These are phyloP conservation scores for Ampelocalamus luodianensis DNA, from an alignment of 176 grass and related monocot species.

Conservation along the genomic window DNA sequence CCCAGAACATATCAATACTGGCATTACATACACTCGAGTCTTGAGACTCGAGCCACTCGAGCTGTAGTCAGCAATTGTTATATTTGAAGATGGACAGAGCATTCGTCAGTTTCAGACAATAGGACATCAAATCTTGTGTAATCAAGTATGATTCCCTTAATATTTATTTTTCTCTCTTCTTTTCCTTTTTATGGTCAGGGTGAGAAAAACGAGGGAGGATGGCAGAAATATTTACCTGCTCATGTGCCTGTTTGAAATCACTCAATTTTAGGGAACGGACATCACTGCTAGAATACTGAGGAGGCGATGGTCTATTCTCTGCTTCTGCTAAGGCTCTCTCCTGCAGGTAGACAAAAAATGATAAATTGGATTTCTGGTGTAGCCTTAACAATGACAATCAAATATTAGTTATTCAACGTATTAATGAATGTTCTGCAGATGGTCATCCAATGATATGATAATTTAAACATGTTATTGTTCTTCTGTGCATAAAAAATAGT, in stretches of 20 bases:
- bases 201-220: not conserved
- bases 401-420: not conserved
- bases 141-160: not conserved
- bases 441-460: not conserved
- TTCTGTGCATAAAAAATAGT: conserved; percentile 10
- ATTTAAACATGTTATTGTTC: not conserved
- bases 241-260: conserved; percentile 88
- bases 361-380: not conserved
- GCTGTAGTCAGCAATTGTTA: not conserved
- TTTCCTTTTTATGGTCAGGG: not conserved
- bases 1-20: not conserved
- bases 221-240: conserved; percentile 61
- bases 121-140: not conserved
- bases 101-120: not conserved
- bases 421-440: not conserved
- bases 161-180: not conserved
- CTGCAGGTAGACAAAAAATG: conserved; percentile 50
- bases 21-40: not conserved
- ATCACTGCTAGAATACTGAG: conserved; percentile 61
- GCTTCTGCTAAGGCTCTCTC: conserved; percentile 68
- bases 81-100: not conserved
- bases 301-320: conserved; percentile 64
- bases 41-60: not conserved
- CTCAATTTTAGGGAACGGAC: conserved; percentile 65
- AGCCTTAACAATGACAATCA: not conserved